These are phyloP conservation scores for Phenoliferia sp. DNA, from an alignment of 1,284 basidiomycete genomes.

Conservation along the genomic window DNA sequence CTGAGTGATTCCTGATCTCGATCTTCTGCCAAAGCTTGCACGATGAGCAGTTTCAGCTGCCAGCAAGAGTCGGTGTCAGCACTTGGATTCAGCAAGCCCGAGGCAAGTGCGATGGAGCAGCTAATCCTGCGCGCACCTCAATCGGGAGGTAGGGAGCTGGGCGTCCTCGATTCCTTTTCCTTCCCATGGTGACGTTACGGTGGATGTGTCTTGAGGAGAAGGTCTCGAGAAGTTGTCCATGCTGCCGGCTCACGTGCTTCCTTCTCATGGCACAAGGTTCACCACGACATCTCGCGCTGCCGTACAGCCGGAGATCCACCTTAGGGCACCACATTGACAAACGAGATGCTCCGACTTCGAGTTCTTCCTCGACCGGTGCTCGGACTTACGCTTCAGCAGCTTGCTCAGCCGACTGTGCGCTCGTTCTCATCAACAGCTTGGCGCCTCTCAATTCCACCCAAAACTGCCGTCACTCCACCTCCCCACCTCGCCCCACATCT, in stretches of 20 bases:
- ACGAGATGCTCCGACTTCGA: not conserved
- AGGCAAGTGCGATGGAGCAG: too few relatives aligned
- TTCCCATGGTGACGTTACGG: too few relatives aligned
- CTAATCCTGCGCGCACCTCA: not conserved
- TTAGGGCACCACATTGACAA: not conserved
- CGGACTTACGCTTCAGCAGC: not conserved
- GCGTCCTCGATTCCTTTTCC: too few relatives aligned
- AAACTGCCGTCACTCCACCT: not conserved
- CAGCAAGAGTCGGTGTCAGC: not conserved
- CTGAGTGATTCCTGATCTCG: not conserved
- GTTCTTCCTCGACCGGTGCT: not conserved
- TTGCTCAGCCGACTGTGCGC: not conserved
- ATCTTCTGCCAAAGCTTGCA: not conserved
- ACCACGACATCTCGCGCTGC: not conserved
- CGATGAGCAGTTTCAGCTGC: conserved; percentile 2
- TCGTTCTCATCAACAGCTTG: not conserved
- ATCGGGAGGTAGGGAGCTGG: too few relatives aligned
- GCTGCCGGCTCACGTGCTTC: too few relatives aligned
- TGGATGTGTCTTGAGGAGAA: too few relatives aligned
- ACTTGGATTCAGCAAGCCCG: not conserved
- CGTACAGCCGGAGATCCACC: not conserved
- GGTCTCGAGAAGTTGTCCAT: too few relatives aligned
- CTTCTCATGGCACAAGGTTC: too few relatives aligned
- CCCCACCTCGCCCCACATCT: not conserved
- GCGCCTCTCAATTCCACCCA: not conserved